A percentile compares a stretch with the other conserved stretches of the same genome.
phyloP scores from a whole-genome alignment of 2,329 filamentous ascomycete species.

The Penicillium sclerotiorum region DNA sequence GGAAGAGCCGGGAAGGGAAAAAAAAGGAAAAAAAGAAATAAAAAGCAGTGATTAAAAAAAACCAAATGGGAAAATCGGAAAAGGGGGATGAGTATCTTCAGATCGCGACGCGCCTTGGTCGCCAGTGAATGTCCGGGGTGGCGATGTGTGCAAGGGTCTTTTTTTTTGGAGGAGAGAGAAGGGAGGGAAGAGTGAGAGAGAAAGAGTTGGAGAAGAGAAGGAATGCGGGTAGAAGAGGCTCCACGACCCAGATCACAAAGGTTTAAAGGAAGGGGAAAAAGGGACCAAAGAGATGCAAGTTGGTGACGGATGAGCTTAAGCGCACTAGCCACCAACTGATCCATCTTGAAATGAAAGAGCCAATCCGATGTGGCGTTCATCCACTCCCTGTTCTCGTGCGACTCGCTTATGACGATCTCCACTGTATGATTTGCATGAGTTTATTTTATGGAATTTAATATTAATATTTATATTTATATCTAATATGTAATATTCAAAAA shows the following conservation, averaged over 20 bases:
- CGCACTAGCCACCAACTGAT: slow-evolving; percentile 18
- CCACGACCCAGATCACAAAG: not conserved
- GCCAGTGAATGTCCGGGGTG: not conserved
- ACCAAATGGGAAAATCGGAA: too few species aligned
- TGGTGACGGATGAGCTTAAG: slow-evolving; percentile 20
- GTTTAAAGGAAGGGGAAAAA: slow-evolving; percentile 3
- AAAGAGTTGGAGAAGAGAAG: slow-evolving; percentile 10
- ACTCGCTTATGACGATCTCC: slow-evolving; percentile 10
- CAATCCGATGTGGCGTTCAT: slow-evolving; percentile 8
- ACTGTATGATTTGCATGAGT: too few species aligned
- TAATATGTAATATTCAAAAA: too few species aligned
- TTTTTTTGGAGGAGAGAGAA: slow-evolving; percentile 8
- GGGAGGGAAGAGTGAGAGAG: slow-evolving; percentile 8
- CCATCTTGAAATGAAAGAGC: slow-evolving; percentile 10
- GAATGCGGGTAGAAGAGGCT: not conserved
- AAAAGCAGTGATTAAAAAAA: too few species aligned
- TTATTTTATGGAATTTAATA: too few species aligned
- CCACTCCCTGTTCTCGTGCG: slow-evolving; percentile 9
- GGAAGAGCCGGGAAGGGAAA: slow-evolving; percentile 17
- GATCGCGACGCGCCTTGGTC: not conserved
- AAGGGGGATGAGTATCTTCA: slow-evolving; percentile 2
- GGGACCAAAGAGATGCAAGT: slow-evolving; percentile 9
- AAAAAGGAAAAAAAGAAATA: too few species aligned
- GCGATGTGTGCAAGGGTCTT: not conserved
- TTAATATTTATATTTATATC: too few species aligned